phyloP scores from a whole-genome alignment of 1,284 basidiomycete genomes.

The Xerocomus minutiporus region DNA sequence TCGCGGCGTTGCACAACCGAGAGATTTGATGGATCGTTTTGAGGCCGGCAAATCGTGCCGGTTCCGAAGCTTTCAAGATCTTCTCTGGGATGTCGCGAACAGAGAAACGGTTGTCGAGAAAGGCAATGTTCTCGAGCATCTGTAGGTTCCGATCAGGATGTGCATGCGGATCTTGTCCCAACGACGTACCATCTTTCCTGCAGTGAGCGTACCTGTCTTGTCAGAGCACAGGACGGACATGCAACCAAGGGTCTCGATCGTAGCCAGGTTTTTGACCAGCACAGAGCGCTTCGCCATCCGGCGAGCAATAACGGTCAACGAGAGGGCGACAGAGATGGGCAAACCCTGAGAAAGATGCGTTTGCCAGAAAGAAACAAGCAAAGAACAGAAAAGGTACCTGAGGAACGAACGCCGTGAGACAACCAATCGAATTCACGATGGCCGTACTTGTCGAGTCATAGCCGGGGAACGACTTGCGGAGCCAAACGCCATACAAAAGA shows the following conservation, averaged over 20 bases:
- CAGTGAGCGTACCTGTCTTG: slow-evolving; percentile 47
- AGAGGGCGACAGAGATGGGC: slow-evolving; percentile 45
- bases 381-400: slow-evolving; percentile 28
- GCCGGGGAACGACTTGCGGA: slow-evolving; percentile 35
- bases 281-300: slow-evolving; percentile 49
- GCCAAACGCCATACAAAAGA: slow-evolving; percentile 43
- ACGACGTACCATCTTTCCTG: slow-evolving; percentile 35
- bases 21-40: slow-evolving; percentile 41
- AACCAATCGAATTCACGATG: slow-evolving; percentile 46
- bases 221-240: slow-evolving; percentile 57
- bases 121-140: slow-evolving; percentile 41
- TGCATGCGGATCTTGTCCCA: background rate
- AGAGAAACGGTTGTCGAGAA: slow-evolving; percentile 35
- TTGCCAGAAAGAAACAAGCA: background rate
- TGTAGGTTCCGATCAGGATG: slow-evolving; percentile 4
- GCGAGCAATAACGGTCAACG: slow-evolving; percentile 46
- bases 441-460: slow-evolving; percentile 38
- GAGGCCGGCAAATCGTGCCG: slow-evolving; percentile 15
- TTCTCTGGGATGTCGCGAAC: slow-evolving; percentile 24
- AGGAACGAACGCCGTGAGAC: slow-evolving; percentile 46
- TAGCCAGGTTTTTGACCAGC: slow-evolving; percentile 55
- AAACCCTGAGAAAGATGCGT: slow-evolving; percentile 34
- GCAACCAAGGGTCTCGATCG: slow-evolving; percentile 56
- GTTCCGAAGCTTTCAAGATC: slow-evolving; percentile 12
- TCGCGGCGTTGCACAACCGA: slow-evolving; percentile 59